Evolutionary conservation across 1,139 yeast genomes (phyloP).

Genomic region (Pichia sp.): DNA sequence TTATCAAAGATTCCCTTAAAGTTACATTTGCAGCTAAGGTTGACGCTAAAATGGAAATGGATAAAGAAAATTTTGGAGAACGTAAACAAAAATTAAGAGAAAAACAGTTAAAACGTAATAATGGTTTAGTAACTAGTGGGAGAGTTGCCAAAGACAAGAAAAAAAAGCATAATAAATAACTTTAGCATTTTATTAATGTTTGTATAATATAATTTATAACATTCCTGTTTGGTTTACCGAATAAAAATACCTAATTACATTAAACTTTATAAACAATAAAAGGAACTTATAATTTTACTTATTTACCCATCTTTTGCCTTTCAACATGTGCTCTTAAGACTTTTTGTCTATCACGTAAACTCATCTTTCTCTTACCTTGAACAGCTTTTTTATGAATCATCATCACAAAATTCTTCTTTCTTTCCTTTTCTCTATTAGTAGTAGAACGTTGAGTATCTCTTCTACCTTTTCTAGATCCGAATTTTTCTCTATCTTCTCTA

Average conservation of each 20-base stretch:
- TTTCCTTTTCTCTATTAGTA: constrained; percentile 90
- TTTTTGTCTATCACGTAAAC: constrained; percentile 86
- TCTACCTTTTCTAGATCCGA: constrained; percentile 82
- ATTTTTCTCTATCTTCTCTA: constrained; percentile 85
- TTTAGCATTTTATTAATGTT: background rate
- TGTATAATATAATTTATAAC: no score
- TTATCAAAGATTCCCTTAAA: constrained; percentile 64
- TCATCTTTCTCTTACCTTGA: constrained; percentile 87
- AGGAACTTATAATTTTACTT: constrained; percentile 3
- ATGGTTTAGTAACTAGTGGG: background rate
- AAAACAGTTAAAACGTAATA: constrained; percentile 13
- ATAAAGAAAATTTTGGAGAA: constrained; percentile 81
- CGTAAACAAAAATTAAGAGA: constrained; percentile 48
- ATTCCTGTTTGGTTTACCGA: no score
- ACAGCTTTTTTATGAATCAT: constrained; percentile 93
- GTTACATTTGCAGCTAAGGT: constrained; percentile 77
- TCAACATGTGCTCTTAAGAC: constrained; percentile 78
- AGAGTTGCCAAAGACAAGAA: constrained; percentile 5
- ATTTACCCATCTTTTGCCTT: constrained; percentile 77
- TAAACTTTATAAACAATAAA: no score
- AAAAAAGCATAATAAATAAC: constrained; percentile 5
- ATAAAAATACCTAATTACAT: no score
- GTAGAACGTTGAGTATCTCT: constrained; percentile 77
- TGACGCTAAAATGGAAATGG: constrained; percentile 91
- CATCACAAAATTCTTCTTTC: constrained; percentile 99